Evolutionary conservation across 345 rosid genomes (phyloP), one percentile per base, ranked within the genome.

Genomic region (Leavenworthia alabamica): DNA sequence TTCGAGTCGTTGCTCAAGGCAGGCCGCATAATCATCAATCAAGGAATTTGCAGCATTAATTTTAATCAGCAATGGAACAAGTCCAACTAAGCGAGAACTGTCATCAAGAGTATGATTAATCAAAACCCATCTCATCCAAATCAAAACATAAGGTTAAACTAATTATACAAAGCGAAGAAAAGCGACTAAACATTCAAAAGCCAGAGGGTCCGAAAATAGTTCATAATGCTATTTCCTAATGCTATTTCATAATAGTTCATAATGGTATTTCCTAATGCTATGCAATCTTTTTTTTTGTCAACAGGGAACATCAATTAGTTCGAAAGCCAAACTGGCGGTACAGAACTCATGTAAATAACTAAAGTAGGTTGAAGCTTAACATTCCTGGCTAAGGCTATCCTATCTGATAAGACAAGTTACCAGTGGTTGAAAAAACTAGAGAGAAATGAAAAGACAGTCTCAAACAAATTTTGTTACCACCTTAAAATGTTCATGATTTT

Each of bases 51-150:
- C 88, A 60, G 90, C 87, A 83, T 83, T 83, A 44, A 76, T 76
- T 77, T 89, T 89, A 39, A 91, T 78, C 37, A 92, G 79, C 67
- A 92, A 67, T 54, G 86, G 96, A 33, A 86, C 90, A 22, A 92
- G 88, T 61, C 96, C 98, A 77, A 75, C 86, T 78, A 89, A 81
- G 42, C 98, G 98, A 56, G 96, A 82, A 68, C 98, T 90, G 81
- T 64, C 47, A 57, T 28, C 71, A 66, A 78, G 22, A 50, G 26
- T 42, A 55, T 41, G 29, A 36, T 47, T 33, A 43, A 40, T 55
- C 55, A 58, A 41, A 49, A 55, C 27, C 37, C 31, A 24, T 52
- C 32, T 15, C 36, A 46, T 19, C 56, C 24, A 35, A 50, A 53
- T 49, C 37, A 17, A 42, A 45, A 55, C 2, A 47, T 20, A 64